Base-by-base conservation (phyloP, 106 monocot species). In the Dioscorea zingiberensis region DNA sequence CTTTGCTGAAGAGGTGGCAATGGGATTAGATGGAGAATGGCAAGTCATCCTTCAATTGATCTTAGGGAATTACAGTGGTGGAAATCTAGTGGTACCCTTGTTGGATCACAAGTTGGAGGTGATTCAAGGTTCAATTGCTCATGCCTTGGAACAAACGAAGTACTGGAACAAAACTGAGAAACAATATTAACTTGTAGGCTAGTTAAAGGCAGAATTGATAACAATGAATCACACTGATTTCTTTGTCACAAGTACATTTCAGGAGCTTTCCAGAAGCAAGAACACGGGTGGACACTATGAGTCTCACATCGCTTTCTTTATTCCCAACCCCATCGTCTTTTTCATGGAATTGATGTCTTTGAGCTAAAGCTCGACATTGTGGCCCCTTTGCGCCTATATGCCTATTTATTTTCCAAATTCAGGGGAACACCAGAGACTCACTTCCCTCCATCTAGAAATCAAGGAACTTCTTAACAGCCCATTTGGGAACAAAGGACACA, bases 181-280 rank as follows among this genome's bases (percentile, higher is more conserved):
- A 4, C 82, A 82, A 66, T 83, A 87, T 49, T 81, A 80, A 62
- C 74, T 87, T 72, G 74, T 74, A 3, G 71, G 69, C 69, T 73
- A 83, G 54, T 85, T 86, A 44, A 77, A 79, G 13, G 71, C 83
- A 55, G 94, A 94, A 59, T 71, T 94, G 16, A 82, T 90, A 22
- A 90, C 94, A 64, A 94, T 94, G 94, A 94, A 94, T 67, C 78
- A 77, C 53, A 56, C 90, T 22, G 94, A 94, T 60, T 94, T 94
- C 77, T 90, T 94, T 54, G 90, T 94, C 58, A 90, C 90, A 27
- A 90, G 87, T 57, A 90, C 94, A 25, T 94, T 83, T 74, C 94
- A 94, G 73, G 94, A 94, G 67, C 90, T 94, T 55, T 87, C 94
- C 0, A 90, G 94, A 76, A 76, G 80, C 48, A 76, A 77, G 70